phyloP scores from a whole-genome alignment of 2,329 filamentous ascomycete genomes.

The Helotiales sp. region DNA sequence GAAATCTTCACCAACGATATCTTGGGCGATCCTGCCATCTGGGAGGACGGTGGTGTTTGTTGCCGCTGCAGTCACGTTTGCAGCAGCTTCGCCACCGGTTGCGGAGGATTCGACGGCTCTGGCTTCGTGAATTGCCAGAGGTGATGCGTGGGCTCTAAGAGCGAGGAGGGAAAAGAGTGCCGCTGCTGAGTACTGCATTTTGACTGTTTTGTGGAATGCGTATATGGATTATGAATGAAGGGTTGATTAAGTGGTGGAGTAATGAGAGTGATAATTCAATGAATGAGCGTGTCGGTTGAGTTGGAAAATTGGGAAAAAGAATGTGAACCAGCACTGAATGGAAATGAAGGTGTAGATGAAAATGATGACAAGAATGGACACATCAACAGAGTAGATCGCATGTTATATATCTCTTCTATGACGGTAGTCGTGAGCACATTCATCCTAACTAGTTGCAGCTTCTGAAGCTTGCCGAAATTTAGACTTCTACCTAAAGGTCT shows the following conservation, averaged over 20 bases:
- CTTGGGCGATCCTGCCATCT: constrained; percentile 15
- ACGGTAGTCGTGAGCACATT: no score
- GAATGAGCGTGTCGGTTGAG: neutral
- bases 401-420: no score
- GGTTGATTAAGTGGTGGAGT: neutral
- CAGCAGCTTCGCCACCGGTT: neutral
- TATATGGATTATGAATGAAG: neutral
- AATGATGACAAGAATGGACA: no score
- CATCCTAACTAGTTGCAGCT: neutral
- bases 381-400: no score
- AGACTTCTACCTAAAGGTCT: neutral
- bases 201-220: neutral
- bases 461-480: neutral
- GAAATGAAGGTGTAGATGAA: neutral
- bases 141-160: neutral
- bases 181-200: neutral
- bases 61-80: neutral
- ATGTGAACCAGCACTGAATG: constrained; percentile 5
- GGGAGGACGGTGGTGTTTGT: neutral
- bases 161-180: neutral
- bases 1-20: constrained; percentile 22
- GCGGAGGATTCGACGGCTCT: neutral
- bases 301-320: neutral
- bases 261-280: neutral
- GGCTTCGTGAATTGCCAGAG: neutral